These are phyloP conservation scores for Thecaphora frezii DNA, from an alignment of 1,284 basidiomycete genomes.

Conservation along the genomic window DNA sequence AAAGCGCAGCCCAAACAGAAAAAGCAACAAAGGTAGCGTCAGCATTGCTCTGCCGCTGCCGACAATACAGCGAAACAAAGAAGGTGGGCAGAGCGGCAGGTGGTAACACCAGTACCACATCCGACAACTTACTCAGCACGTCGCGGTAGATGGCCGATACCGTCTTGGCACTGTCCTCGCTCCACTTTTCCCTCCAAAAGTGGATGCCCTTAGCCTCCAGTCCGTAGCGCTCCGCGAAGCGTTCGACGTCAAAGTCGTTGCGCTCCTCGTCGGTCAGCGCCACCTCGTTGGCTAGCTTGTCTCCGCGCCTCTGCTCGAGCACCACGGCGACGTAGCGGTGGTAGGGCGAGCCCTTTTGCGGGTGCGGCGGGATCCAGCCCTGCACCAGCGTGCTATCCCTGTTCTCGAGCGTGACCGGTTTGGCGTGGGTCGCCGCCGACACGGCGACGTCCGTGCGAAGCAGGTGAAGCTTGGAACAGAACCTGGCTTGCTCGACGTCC, in stretches of 20 bases:
- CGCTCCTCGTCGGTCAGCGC: slow-evolving; percentile 58
- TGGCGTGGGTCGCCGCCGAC: slow-evolving; percentile 2
- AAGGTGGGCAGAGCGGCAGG: background rate
- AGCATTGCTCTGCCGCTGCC: background rate
- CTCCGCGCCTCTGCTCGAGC: slow-evolving; percentile 66
- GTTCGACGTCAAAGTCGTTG: slow-evolving; percentile 68
- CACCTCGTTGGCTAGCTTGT: background rate
- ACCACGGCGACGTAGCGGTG: slow-evolving; percentile 80
- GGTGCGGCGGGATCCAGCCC: slow-evolving; percentile 80
- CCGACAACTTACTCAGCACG: slow-evolving; percentile 62
- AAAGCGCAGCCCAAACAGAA: too few relatives aligned
- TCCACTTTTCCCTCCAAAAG: slow-evolving; percentile 82
- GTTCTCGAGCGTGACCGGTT: slow-evolving; percentile 65
- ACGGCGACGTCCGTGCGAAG: slow-evolving; percentile 67
- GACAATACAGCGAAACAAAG: too few relatives aligned
- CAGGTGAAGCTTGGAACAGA: slow-evolving; percentile 80
- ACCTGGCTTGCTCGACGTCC: slow-evolving; percentile 68
- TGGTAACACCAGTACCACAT: too few relatives aligned
- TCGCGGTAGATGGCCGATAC: slow-evolving; percentile 71
- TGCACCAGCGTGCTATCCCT: too few relatives aligned
- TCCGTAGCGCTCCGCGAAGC: slow-evolving; percentile 66
- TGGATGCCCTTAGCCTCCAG: slow-evolving; percentile 69
- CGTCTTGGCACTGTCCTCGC: slow-evolving; percentile 61
- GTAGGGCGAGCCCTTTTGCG: slow-evolving; percentile 78
- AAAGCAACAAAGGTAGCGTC: background rate